Evolutionary conservation across 1,284 basidiomycete genomes (phyloP).

Genomic region (Phylloboletellus chloephorus): DNA sequence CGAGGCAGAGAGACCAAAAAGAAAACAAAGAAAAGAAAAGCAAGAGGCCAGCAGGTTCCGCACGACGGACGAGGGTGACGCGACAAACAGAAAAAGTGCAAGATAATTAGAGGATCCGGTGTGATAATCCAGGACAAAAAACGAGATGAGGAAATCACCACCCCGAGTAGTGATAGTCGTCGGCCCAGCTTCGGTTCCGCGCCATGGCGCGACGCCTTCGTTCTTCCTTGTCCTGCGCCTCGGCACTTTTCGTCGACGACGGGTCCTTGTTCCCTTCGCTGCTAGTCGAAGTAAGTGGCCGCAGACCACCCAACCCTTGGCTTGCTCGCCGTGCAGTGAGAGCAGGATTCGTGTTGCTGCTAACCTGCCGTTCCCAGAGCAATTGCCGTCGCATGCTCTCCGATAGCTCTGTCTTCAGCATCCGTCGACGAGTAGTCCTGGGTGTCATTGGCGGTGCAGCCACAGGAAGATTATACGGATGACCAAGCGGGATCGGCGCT

Average conservation of each 20-base stretch:
- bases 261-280: slow-evolving; percentile 17
- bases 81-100: slow-evolving; percentile 16
- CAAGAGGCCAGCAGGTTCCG: slow-evolving; percentile 23
- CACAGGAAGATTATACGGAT: slow-evolving; percentile 70
- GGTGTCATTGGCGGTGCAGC: slow-evolving; percentile 74
- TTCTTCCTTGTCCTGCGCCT: slow-evolving; percentile 35
- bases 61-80: slow-evolving; percentile 15
- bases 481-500: slow-evolving; percentile 55
- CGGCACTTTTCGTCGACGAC: slow-evolving; percentile 15
- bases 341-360: slow-evolving; percentile 45
- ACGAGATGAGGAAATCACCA: slow-evolving; percentile 41
- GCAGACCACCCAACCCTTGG: slow-evolving; percentile 33
- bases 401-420: slow-evolving; percentile 81
- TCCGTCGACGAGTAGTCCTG: slow-evolving; percentile 75
- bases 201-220: slow-evolving; percentile 42
- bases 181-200: slow-evolving; percentile 63
- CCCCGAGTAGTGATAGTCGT: slow-evolving; percentile 61
- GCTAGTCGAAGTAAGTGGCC: slow-evolving; percentile 39
- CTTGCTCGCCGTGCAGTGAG: slow-evolving; percentile 34
- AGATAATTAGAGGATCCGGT: slow-evolving; percentile 26
- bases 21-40: slow-evolving; percentile 8
- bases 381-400: slow-evolving; percentile 80
- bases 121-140: slow-evolving; percentile 10
- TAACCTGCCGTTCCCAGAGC: slow-evolving; percentile 78
- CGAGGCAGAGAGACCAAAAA: slow-evolving; percentile 10